A percentile compares a stretch with the other conserved stretches of the same genome.
Evolutionary conservation across 179 eudicot genomes (phyloP).

Genomic region (Vitellaria paradoxa): DNA sequence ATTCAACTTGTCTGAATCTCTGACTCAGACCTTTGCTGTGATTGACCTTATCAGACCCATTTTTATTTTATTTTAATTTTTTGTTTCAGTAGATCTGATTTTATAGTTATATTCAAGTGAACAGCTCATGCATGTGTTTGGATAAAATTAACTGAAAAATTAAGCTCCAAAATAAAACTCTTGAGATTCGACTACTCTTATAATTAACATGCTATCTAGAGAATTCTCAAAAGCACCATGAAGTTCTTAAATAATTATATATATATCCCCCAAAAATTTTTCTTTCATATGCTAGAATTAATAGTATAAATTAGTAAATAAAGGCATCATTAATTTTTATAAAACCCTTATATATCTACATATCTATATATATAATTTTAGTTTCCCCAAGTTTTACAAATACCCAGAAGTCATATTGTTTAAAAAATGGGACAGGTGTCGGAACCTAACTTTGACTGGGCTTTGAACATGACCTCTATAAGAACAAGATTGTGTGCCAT

Average conservation of each 20-base stretch:
- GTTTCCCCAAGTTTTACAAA: conserved; percentile 48
- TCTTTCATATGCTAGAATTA: too few relatives aligned
- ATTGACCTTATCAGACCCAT: conserved; percentile 12
- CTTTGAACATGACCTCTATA: conserved; percentile 41
- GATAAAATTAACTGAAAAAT: not conserved
- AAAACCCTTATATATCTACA: too few relatives aligned
- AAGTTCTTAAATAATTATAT: too few relatives aligned
- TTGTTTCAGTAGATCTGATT: not conserved
- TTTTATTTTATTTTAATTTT: not conserved
- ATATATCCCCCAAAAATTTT: too few relatives aligned
- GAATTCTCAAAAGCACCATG: too few relatives aligned
- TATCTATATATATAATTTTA: too few relatives aligned
- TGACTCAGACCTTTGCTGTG: conserved; percentile 24
- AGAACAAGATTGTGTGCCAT: conserved; percentile 28
- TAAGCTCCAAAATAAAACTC: not conserved
- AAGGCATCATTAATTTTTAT: too few relatives aligned
- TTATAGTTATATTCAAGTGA: conserved; percentile 10
- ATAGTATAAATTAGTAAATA: too few relatives aligned
- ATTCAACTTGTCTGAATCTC: conserved; percentile 25
- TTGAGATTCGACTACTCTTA: not conserved
- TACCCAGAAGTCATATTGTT: conserved; percentile 32
- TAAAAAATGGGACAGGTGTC: conserved; percentile 14
- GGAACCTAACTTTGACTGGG: conserved; percentile 52
- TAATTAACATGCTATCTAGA: too few relatives aligned
- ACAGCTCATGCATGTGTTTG: conserved; percentile 7